Evolutionary conservation across 2,329 filamentous ascomycete genomes (phyloP).

Genomic region (Trichoderma sp.): DNA sequence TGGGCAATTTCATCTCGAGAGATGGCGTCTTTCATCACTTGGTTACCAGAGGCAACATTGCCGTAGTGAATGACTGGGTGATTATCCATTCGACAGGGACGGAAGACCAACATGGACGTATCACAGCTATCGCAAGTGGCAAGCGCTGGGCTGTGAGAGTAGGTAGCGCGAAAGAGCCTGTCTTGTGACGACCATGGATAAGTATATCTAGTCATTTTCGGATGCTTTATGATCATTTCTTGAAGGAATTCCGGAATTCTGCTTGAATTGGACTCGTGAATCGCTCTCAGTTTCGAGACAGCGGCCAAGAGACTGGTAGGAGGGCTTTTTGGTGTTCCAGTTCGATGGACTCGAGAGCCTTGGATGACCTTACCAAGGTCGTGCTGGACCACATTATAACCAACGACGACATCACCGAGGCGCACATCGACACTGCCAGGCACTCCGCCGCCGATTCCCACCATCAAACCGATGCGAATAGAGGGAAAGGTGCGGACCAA

Average conservation of each 20-base stretch:
- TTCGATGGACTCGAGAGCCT: not conserved
- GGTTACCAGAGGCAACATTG: slow-evolving; percentile 11
- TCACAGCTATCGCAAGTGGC: not conserved
- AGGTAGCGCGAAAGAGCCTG: not conserved
- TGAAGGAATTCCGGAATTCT: not conserved
- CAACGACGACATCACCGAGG: slow-evolving; percentile 26
- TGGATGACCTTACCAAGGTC: slow-evolving; percentile 17
- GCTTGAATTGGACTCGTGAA: not conserved
- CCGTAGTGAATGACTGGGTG: slow-evolving; percentile 11
- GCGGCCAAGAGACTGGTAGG: not conserved
- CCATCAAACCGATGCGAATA: not conserved
- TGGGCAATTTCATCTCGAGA: not conserved
- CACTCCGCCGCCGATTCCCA: slow-evolving; percentile 4
- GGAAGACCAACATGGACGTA: not conserved
- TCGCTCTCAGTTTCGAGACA: not conserved
- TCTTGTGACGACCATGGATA: not conserved
- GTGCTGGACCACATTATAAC: slow-evolving; percentile 16
- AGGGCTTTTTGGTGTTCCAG: not conserved
- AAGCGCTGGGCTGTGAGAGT: not conserved
- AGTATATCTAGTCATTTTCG: not conserved
- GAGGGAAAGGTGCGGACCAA: slow-evolving; percentile 34
- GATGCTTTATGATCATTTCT: not conserved
- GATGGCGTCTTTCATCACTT: slow-evolving; percentile 6
- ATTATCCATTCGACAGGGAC: not conserved
- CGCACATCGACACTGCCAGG: slow-evolving; percentile 21